A percentile compares a stretch with the other conserved stretches of the same genome.
Evolutionary conservation across 225 moss, liverwort and hornwort species (phyloP).

Genomic region (Physcomitrium patens): DNA sequence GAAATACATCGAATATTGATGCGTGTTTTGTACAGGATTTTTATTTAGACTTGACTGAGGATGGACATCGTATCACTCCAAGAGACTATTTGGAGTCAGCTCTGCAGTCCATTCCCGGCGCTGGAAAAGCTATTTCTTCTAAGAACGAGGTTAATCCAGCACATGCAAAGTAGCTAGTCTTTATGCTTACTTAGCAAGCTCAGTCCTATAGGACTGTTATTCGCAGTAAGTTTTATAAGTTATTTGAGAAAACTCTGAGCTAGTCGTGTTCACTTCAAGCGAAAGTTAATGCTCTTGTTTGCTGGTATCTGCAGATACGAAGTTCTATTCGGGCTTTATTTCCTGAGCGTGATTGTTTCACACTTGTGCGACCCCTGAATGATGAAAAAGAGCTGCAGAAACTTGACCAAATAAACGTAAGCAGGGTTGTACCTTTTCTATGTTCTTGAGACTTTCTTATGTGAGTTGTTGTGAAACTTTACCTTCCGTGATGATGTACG

Average conservation of each 20-base stretch:
- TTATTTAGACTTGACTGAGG: conserved; percentile 84
- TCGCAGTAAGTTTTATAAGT: not conserved
- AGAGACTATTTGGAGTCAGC: conserved; percentile 92
- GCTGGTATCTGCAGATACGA: conserved; percentile 62
- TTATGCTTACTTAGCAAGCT: not conserved
- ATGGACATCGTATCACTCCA: conserved; percentile 80
- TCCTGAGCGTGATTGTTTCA: conserved; percentile 88
- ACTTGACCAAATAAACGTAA: conserved; percentile 81
- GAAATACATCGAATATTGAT: not conserved
- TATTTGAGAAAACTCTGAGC: not conserved
- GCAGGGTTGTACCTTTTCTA: not conserved
- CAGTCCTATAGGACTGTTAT: not conserved
- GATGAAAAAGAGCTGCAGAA: conserved; percentile 87
- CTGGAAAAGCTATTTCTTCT: conserved; percentile 79
- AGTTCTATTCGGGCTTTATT: conserved; percentile 86
- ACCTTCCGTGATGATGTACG: not conserved
- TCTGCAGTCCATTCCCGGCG: conserved; percentile 68
- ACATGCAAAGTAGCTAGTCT: not conserved
- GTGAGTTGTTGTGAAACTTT: not conserved
- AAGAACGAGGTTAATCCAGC: conserved; percentile 71
- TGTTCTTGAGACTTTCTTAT: not conserved
- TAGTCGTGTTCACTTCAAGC: not conserved
- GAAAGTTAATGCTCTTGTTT: conserved; percentile 3
- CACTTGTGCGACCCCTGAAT: conserved; percentile 88
- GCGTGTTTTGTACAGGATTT: conserved; percentile 60